Percentiles rank a stretch among this genome's conserved stretches.
These are phyloP conservation scores for Populus tremula DNA, from an alignment of 345 rosid species.

Conservation along the genomic window DNA sequence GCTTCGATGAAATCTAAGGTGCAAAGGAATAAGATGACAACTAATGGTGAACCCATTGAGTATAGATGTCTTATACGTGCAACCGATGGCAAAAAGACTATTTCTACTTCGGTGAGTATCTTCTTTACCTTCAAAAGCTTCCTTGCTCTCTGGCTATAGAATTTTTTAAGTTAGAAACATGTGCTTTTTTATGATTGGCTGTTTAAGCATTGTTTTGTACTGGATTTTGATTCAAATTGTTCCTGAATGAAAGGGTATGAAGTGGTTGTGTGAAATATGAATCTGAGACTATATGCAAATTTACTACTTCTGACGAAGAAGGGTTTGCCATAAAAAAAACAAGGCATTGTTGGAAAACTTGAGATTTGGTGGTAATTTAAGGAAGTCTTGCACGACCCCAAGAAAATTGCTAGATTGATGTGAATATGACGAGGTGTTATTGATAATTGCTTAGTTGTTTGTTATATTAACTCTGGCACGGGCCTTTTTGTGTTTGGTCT, in stretches of 20 bases:
- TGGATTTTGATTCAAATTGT: too few species aligned
- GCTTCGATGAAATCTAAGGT: slow-evolving; percentile 82
- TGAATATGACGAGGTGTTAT: background rate
- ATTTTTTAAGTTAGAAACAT: background rate
- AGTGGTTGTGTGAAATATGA: too few species aligned
- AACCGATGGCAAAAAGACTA: slow-evolving; percentile 71
- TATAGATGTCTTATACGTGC: slow-evolving; percentile 90
- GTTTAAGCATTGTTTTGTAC: too few species aligned
- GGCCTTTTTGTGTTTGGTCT: background rate
- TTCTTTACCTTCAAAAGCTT: background rate
- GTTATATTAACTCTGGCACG: background rate
- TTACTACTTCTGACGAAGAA: too few species aligned
- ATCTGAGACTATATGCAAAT: too few species aligned
- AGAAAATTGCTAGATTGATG: too few species aligned
- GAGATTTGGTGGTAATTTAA: too few species aligned
- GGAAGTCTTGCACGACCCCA: too few species aligned
- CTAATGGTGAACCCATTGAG: slow-evolving; percentile 59
- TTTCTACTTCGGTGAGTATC: slow-evolving; percentile 70
- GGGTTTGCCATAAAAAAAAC: too few species aligned
- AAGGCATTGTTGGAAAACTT: too few species aligned
- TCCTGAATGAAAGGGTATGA: too few species aligned
- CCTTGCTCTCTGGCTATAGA: background rate
- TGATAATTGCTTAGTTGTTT: slow-evolving; percentile 1
- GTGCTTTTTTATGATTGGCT: background rate
- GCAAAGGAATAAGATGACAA: slow-evolving; percentile 65